phyloP scores from a whole-genome alignment of 176 grass and related monocot species.

The Bothriochloa decipiens region DNA sequence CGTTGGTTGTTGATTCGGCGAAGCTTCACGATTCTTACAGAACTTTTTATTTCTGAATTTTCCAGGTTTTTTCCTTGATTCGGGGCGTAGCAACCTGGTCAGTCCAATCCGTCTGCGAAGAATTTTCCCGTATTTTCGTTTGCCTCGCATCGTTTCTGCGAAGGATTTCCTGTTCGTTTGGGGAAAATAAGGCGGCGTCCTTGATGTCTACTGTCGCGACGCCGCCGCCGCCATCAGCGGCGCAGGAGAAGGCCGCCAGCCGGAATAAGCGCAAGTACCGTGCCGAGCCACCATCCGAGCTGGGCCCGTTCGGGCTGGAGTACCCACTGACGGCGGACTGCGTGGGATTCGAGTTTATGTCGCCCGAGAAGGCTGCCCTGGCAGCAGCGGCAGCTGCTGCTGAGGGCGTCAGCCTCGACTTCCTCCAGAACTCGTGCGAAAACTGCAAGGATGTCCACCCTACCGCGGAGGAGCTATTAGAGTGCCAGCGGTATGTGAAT shows the following conservation, averaged over 20 bases:
- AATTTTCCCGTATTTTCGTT: neutral
- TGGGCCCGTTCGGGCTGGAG: slow-evolving; percentile 47
- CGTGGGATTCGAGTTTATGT: slow-evolving; percentile 60
- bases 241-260: slow-evolving; percentile 69
- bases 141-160: neutral
- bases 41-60: slow-evolving; percentile 33
- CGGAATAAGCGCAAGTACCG: slow-evolving; percentile 96
- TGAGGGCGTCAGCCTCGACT: slow-evolving; percentile 58
- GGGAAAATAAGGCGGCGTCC: neutral
- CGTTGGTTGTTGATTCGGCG: slow-evolving; percentile 15
- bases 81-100: slow-evolving; percentile 14
- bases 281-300: slow-evolving; percentile 68
- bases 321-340: slow-evolving; percentile 61
- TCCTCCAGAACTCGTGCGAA: slow-evolving; percentile 56
- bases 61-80: slow-evolving; percentile 36
- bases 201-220: slow-evolving; percentile 44
- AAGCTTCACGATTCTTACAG: slow-evolving; percentile 14
- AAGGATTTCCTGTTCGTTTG: slow-evolving; percentile 25
- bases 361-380: slow-evolving; percentile 53
- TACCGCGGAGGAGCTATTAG: slow-evolving; percentile 52
- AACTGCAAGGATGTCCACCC: slow-evolving; percentile 60
- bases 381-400: neutral
- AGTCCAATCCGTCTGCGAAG: slow-evolving; percentile 36
- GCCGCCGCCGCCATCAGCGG: slow-evolving; percentile 29
- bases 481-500: slow-evolving; percentile 68